Evolutionary conservation across 768 basidiomycete genomes (phyloP).

Genomic region (Kwoniella botswanensis): DNA sequence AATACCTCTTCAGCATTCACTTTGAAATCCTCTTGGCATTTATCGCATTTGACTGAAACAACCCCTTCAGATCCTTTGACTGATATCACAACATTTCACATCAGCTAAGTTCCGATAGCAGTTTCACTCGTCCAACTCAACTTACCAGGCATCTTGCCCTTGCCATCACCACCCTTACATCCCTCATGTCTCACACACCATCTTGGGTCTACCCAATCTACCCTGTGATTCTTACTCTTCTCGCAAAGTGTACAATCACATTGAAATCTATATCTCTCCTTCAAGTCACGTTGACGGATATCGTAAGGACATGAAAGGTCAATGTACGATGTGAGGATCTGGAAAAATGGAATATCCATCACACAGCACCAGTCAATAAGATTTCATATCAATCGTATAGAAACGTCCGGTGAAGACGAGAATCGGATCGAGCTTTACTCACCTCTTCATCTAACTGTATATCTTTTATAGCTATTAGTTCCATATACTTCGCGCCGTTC

Average conservation of each 20-base stretch:
- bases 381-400: not conserved
- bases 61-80: not conserved
- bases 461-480: slow-evolving; percentile 72
- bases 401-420: not conserved
- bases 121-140: not conserved
- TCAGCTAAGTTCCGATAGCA: not conserved
- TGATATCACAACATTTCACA: not conserved
- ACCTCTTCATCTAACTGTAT: slow-evolving; percentile 76
- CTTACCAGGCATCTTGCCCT: slow-evolving; percentile 35
- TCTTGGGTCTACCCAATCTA: slow-evolving; percentile 65
- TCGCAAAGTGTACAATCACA: slow-evolving; percentile 73
- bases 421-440: slow-evolving; percentile 19
- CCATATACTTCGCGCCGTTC: slow-evolving; percentile 63
- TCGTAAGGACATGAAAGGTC: slow-evolving; percentile 75
- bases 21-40: slow-evolving; percentile 9
- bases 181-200: slow-evolving; percentile 63
- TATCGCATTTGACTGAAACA: slow-evolving; percentile 11
- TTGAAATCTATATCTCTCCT: slow-evolving; percentile 76
- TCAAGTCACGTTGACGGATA: slow-evolving; percentile 66
- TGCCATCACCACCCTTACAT: slow-evolving; percentile 24
- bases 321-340: slow-evolving; percentile 84
- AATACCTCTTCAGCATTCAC: slow-evolving; percentile 7
- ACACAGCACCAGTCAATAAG: not conserved
- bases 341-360: not conserved
- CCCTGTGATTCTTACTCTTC: not conserved